phyloP scores from a whole-genome alignment of 2,329 filamentous ascomycete genomes.

The Colletotrichum neosansevieriae region DNA sequence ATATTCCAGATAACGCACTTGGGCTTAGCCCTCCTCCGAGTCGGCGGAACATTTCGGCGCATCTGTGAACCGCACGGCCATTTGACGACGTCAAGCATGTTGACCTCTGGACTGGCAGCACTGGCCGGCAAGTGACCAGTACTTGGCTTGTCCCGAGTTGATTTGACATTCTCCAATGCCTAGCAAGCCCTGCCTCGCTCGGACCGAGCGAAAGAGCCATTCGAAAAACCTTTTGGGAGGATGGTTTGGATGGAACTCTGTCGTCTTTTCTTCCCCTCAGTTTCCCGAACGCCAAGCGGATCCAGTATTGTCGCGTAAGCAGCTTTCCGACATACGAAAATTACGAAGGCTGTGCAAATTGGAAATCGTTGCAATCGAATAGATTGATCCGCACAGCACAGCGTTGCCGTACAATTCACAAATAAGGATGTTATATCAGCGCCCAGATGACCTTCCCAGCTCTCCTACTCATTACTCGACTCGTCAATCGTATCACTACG shows the following conservation, averaged over 20 bases:
- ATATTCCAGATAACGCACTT: not conserved
- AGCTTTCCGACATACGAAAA: not conserved
- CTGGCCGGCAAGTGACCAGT: too few species aligned
- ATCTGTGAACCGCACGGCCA: conserved; percentile 5
- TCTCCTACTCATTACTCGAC: too few species aligned
- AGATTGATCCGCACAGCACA: not conserved
- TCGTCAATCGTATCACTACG: not conserved
- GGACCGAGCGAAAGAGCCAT: not conserved
- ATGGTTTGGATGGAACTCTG: not conserved
- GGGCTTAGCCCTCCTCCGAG: not conserved
- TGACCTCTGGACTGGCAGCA: too few species aligned
- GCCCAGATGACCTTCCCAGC: not conserved
- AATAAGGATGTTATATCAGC: not conserved
- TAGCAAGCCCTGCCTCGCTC: conserved; percentile 9
- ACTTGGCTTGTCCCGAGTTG: too few species aligned
- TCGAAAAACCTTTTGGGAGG: not conserved
- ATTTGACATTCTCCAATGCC: not conserved
- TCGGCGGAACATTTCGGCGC: not conserved
- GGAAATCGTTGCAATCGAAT: not conserved
- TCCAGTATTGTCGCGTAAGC: conserved; percentile 4
- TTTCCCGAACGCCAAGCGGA: not conserved
- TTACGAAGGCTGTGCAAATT: not conserved
- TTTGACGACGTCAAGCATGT: conserved; percentile 47
- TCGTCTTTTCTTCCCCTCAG: conserved; percentile 1
- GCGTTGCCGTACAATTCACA: not conserved